Conservation (phyloP, 768 basidiomycete species). For the Grammothele lineata region DNA sequence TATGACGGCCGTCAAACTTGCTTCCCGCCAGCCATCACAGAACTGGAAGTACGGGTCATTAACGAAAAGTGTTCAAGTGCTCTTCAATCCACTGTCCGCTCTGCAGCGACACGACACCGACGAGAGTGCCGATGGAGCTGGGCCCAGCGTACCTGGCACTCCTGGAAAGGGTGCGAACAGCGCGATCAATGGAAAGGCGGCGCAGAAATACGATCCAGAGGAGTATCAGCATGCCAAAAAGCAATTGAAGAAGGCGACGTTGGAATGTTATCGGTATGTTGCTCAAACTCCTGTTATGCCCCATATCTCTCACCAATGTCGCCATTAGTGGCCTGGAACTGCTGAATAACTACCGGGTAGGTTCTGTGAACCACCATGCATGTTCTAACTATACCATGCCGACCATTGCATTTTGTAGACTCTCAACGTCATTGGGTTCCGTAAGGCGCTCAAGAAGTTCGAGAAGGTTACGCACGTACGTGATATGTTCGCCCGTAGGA, state of each 20-base stretch:
- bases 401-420: constrained; percentile 1
- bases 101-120: not conserved
- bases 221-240: constrained; percentile 83
- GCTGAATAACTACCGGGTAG: constrained; percentile 84
- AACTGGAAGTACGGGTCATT: not conserved
- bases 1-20: not conserved
- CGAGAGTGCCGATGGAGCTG: no score
- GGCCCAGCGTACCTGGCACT: no score
- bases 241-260: constrained; percentile 75
- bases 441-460: constrained; percentile 83
- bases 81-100: constrained; percentile 4
- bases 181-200: not conserved
- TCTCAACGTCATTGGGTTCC: constrained; percentile 79
- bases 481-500: not conserved
- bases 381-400: not conserved
- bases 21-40: not conserved
- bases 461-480: constrained; percentile 70
- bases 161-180: no score
- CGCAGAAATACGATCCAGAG: constrained; percentile 49
- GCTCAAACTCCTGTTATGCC: not conserved
- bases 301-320: not conserved
- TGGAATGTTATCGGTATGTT: constrained; percentile 75
- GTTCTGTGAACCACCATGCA: no score
- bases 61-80: constrained; percentile 7
- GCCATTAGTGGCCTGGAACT: constrained; percentile 67